Conservation (phyloP, 176 grass and related monocot genomes). For the Aegilops speltoides region DNA sequence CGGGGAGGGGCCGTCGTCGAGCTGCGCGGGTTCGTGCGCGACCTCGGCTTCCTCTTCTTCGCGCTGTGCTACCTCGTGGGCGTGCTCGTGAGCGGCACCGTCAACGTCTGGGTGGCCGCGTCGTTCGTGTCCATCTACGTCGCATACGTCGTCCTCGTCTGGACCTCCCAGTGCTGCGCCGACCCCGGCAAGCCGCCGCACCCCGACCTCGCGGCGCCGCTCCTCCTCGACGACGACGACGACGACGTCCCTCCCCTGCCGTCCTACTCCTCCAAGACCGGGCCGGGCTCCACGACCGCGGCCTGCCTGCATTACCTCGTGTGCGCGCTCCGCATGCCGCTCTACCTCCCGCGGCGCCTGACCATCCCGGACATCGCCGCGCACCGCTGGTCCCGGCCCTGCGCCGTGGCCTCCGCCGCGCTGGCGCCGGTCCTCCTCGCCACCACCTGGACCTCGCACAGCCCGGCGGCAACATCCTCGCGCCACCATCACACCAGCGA, state of each 20-base stretch:
- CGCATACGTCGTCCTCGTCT: constrained; percentile 69
- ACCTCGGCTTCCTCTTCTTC: constrained; percentile 74
- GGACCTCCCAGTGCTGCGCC: constrained; percentile 66
- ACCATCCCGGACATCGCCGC: constrained; percentile 81
- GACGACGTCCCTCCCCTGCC: constrained; percentile 9
- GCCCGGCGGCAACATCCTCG: neutral
- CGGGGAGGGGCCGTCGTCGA: constrained; percentile 25
- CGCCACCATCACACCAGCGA: neutral
- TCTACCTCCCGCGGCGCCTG: constrained; percentile 74
- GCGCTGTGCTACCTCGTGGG: constrained; percentile 62
- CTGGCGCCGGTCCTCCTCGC: constrained; percentile 61
- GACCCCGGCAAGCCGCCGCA: constrained; percentile 7
- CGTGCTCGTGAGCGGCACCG: constrained; percentile 43
- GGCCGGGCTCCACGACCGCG: neutral
- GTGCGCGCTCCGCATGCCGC: constrained; percentile 49
- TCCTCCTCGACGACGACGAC: constrained; percentile 35
- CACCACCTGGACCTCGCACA: constrained; percentile 45
- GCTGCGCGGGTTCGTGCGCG: constrained; percentile 67
- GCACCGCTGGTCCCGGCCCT: constrained; percentile 49
- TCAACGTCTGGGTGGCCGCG: constrained; percentile 70
- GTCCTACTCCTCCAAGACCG: constrained; percentile 23
- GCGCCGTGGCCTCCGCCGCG: constrained; percentile 50
- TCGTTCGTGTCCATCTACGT: constrained; percentile 77
- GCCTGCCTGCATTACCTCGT: constrained; percentile 23
- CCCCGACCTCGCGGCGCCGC: constrained; percentile 33